Conservation (phyloP, 129 eudicot species). For the Flaveria brownii region DNA sequence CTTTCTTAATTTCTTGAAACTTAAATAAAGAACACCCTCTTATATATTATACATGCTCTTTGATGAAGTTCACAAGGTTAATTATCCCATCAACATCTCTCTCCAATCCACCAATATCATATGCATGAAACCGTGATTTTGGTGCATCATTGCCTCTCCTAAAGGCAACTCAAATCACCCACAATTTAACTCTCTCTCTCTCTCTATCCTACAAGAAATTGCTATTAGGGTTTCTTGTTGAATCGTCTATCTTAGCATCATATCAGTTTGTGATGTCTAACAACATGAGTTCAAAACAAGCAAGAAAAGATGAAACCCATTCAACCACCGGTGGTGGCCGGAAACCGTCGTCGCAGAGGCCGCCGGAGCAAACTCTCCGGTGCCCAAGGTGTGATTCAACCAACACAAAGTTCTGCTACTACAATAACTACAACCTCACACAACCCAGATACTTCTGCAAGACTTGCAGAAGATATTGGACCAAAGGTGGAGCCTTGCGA, state of each 20-base stretch:
- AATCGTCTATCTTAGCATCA: background rate
- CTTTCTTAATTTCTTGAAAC: background rate
- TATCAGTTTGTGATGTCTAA: constrained; percentile 41
- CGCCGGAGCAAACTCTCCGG: constrained; percentile 47
- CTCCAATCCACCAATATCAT: constrained; percentile 49
- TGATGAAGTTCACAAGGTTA: constrained; percentile 70
- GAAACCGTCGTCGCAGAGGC: constrained; percentile 37
- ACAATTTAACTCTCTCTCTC: constrained; percentile 24
- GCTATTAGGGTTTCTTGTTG: constrained; percentile 23
- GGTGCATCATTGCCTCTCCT: constrained; percentile 49
- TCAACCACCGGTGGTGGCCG: constrained; percentile 29
- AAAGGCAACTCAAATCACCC: constrained; percentile 48
- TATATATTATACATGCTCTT: constrained; percentile 20
- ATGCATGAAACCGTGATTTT: constrained; percentile 69
- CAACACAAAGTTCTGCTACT: constrained; percentile 92
- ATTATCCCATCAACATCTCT: no score
- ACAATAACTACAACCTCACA: constrained; percentile 85
- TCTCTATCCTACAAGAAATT: constrained; percentile 7
- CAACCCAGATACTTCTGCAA: constrained; percentile 96
- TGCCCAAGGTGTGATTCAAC: constrained; percentile 92
- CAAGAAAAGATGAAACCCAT: constrained; percentile 43
- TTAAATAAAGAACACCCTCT: background rate
- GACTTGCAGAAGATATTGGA: constrained; percentile 92
- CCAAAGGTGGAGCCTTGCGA: constrained; percentile 84
- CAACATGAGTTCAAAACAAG: constrained; percentile 35